Conservation (phyloP, 306 rosid species). For the Pterocarpus macrocarpus region DNA sequence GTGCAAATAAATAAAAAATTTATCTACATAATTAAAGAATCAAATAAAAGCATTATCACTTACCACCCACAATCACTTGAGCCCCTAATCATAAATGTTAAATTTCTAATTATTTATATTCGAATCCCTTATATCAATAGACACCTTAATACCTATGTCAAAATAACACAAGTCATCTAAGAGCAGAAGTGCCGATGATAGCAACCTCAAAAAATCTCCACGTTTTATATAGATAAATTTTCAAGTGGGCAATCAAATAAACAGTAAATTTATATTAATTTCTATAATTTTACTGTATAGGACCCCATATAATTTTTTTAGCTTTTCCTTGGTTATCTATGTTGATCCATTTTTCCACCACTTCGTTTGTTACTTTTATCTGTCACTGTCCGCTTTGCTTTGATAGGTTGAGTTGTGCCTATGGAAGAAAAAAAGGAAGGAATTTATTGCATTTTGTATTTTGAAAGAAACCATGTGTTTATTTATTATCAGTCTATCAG, state of each 20-base stretch:
- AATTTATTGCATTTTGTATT: conserved; percentile 1
- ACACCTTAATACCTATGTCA: too few relatives aligned
- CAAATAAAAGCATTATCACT: too few relatives aligned
- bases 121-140: too few relatives aligned
- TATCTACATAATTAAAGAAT: too few relatives aligned
- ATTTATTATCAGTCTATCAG: background rate
- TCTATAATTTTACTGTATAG: background rate
- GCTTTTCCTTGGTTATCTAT: background rate
- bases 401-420: background rate
- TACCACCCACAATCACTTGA: too few relatives aligned
- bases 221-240: background rate
- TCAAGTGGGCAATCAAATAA: background rate
- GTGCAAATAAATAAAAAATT: too few relatives aligned
- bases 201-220: background rate
- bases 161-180: too few relatives aligned
- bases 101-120: too few relatives aligned
- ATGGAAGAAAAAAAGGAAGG: conserved; percentile 2
- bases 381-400: conserved; percentile 15
- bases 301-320: background rate
- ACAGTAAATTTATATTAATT: background rate
- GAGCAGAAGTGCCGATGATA: background rate
- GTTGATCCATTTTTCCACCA: background rate
- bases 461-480: conserved; percentile 8
- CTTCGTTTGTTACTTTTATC: conserved; percentile 9
- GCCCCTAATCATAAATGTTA: too few relatives aligned